A percentile compares a stretch with the other conserved stretches of the same genome.
Conservation (phyloP, 2,329 filamentous ascomycete species). For the Aspergillus phoenicis region DNA sequence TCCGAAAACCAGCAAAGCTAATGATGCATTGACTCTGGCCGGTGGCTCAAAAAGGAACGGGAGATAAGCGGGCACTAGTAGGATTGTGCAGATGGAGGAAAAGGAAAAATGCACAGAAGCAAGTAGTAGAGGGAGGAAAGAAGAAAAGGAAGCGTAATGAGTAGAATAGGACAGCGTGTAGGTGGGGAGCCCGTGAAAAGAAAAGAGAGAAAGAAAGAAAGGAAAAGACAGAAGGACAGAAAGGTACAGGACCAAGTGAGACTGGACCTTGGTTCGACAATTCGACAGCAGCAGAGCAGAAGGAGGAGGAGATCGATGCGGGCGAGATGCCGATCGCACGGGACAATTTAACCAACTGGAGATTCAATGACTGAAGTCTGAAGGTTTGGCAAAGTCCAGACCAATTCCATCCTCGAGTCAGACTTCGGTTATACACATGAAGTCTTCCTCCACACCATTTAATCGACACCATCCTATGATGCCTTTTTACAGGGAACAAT, state of each 20-base stretch:
- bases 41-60: not conserved
- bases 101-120: not conserved
- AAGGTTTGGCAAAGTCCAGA: not conserved
- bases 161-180: constrained; percentile 1
- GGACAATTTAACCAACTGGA: constrained; percentile 9
- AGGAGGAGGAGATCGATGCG: constrained; percentile 9
- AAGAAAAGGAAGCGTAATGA: not conserved
- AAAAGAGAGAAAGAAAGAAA: constrained; percentile 14
- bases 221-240: constrained; percentile 9
- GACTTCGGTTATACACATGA: not conserved
- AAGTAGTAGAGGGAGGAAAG: not conserved
- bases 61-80: not conserved
- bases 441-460: too few relatives aligned
- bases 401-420: not conserved
- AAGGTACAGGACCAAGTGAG: constrained; percentile 6
- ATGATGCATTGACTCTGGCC: not conserved
- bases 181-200: constrained; percentile 2
- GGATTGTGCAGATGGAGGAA: not conserved
- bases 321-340: constrained; percentile 15
- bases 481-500: too few relatives aligned
- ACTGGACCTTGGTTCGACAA: not conserved
- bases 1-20: constrained; percentile 2
- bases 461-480: too few relatives aligned
- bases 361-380: not conserved
- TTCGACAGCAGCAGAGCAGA: not conserved